Percentiles rank a stretch among this genome's conserved stretches.
Conservation (phyloP, 805 yeast genomes). For the Saturnispora sanitii region DNA sequence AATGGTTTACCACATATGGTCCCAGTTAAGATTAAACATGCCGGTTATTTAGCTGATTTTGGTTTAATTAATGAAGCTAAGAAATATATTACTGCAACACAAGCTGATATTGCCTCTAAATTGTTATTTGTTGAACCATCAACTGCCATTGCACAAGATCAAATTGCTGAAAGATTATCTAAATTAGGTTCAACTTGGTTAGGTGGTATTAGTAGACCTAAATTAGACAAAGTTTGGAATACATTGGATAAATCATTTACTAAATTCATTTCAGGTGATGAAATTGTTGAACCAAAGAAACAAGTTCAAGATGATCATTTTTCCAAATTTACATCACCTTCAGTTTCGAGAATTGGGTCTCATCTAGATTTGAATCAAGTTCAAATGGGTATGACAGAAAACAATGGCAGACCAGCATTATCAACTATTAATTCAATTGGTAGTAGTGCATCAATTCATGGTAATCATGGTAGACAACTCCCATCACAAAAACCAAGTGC, state of each 20-base stretch:
- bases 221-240: conserved; percentile 72
- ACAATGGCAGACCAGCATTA: not conserved
- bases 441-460: not conserved
- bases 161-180: conserved; percentile 37
- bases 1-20: conserved; percentile 41
- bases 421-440: conserved; percentile 1
- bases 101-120: conserved; percentile 29
- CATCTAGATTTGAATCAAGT: conserved; percentile 24
- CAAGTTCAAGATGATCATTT: conserved; percentile 49
- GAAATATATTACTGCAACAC: conserved; percentile 47
- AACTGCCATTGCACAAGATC: conserved; percentile 27
- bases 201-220: conserved; percentile 37
- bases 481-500: conserved; percentile 1
- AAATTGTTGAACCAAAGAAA: conserved; percentile 30
- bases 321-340: conserved; percentile 56
- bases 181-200: conserved; percentile 60
- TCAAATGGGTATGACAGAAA: not conserved
- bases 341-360: conserved; percentile 49
- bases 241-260: conserved; percentile 72
- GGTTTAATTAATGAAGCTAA: conserved; percentile 53
- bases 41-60: conserved; percentile 56
- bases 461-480: not conserved
- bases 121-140: conserved; percentile 28
- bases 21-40: conserved; percentile 56
- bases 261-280: conserved; percentile 83